Percentiles rank a stretch among this genome's conserved stretches.
phyloP scores from a whole-genome alignment of 352 stramenopile genomes.

The Phytophthora pseudosyringae region DNA sequence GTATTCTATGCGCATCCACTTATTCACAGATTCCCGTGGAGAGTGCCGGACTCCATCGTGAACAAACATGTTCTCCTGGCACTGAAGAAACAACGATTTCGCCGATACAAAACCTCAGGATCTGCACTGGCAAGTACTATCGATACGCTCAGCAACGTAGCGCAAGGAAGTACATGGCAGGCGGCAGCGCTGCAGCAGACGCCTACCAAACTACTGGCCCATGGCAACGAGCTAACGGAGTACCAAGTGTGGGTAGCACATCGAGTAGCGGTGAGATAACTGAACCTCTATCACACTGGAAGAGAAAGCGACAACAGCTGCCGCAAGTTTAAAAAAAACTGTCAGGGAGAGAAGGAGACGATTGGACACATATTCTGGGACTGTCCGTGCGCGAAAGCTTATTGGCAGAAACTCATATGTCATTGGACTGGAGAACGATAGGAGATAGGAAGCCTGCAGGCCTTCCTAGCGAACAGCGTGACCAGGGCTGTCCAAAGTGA shows the following conservation, averaged over 20 bases:
- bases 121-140: neutral
- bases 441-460: too few relatives aligned
- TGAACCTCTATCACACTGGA: conserved; percentile 1
- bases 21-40: neutral
- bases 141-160: neutral
- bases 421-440: neutral
- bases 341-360: neutral
- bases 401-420: conserved; percentile 1
- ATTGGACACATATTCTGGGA: conserved; percentile 5
- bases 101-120: neutral
- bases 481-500: too few relatives aligned
- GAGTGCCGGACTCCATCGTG: neutral
- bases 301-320: neutral
- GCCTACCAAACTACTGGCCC: neutral
- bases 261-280: neutral
- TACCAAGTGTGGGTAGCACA: too few relatives aligned
- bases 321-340: neutral
- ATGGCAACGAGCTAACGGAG: conserved; percentile 1
- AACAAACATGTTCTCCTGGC: neutral
- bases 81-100: neutral
- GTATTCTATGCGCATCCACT: neutral
- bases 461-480: too few relatives aligned
- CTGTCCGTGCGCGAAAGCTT: conserved; percentile 3
- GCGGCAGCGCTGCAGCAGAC: neutral
- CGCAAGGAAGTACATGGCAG: neutral